Evolutionary conservation across 2,329 filamentous ascomycete species (phyloP), one percentile per base, ranked within the genome.

Genomic region (Aspergillus alliaceus): DNA sequence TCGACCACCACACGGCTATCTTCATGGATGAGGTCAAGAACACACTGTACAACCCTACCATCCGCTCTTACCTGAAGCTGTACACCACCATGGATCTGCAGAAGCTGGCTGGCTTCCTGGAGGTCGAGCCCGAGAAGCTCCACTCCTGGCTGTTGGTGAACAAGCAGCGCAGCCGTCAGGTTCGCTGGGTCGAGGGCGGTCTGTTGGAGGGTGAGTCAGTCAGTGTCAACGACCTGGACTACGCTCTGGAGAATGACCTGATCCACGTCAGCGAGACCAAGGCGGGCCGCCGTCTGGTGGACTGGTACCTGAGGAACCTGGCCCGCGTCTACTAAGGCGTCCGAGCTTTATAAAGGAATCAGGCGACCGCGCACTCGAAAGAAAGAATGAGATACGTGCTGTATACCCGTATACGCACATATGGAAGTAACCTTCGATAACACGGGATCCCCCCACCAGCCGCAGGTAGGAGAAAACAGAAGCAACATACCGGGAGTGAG

Each of bases 21-120:
- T 99, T 99, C 84, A 98, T 99, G 93, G 93, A 97, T 68, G 95
- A 99, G 82, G 93, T 99, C 77, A 96, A 96, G 87, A 97, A 91
- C 80, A 98, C 96, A 80, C 95, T 99, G 86, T 96, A 87, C 87
- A 93, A 91, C 76, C 95, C 95, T 44, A 97, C 93, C 46, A 90
- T 99, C 76, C 96, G 96, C 84, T 97, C 93, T 61, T 99, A 99
- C 83, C 86, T 99, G 66, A 95, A 96, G 75, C 89, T 99, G 56
- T 99, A 99, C 86, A 98, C 95, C 46, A 99, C 95, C 67, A 98
- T 99, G 93, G 95, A 99, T 72, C 84, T 99, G 62, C 95, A 93
- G 83, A 99, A 99, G 82, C 87, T 99, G 60, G 91, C 95, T 60
- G 93, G 93, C 59, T 99, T 99, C 86, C 85, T 99, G 54, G 95